Evolutionary conservation across 306 rosid species (phyloP).

Genomic region (Canavalia gladiata): DNA sequence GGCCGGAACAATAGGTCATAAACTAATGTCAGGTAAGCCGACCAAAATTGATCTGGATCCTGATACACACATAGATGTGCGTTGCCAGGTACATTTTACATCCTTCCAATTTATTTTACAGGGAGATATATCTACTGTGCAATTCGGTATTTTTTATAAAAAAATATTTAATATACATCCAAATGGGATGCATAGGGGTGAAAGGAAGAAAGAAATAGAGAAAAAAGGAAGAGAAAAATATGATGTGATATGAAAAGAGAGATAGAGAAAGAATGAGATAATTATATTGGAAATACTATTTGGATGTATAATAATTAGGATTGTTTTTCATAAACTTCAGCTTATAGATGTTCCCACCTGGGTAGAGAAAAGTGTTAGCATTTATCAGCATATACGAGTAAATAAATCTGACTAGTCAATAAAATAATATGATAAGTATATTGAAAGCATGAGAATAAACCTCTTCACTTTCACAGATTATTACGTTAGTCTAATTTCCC

Average conservation of each 20-base stretch:
- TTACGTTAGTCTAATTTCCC: constrained; percentile 5
- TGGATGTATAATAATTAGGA: no score
- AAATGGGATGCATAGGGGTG: no score
- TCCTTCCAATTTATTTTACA: constrained; percentile 27
- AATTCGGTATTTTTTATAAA: neutral
- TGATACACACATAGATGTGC: constrained; percentile 74
- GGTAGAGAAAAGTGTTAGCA: neutral
- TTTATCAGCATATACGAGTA: neutral
- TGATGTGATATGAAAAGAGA: no score
- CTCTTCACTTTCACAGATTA: constrained; percentile 14
- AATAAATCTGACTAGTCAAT: constrained; percentile 8
- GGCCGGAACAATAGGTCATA: constrained; percentile 92
- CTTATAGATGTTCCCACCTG: neutral
- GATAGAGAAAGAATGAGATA: no score
- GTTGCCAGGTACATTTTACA: constrained; percentile 74
- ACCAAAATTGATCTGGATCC: constrained; percentile 78
- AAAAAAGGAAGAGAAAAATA: no score
- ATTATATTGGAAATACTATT: no score
- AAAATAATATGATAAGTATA: neutral
- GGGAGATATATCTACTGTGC: neutral
- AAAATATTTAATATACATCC: no score
- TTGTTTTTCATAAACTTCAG: neutral
- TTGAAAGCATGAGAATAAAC: neutral
- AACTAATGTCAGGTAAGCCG: constrained; percentile 80
- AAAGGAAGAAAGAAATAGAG: no score